phyloP scores from a whole-genome alignment of 2,329 filamentous ascomycete genomes.

The Neophaeococcomyces mojaviensis region DNA sequence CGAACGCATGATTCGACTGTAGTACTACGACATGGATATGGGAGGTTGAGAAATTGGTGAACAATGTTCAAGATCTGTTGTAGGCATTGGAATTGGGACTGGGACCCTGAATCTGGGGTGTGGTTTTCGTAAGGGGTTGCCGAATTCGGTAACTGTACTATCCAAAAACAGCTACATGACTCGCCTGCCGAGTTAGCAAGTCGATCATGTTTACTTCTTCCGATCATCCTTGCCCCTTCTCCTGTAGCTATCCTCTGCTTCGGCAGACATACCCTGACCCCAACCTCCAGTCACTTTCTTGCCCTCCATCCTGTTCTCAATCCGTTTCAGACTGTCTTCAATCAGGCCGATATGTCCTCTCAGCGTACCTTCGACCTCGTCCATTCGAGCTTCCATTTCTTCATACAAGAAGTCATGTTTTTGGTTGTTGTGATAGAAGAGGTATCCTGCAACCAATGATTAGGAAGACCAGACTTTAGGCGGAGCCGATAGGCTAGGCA shows the following conservation, averaged over 20 bases:
- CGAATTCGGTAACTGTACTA: too few relatives aligned
- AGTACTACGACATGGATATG: too few relatives aligned
- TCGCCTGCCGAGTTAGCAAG: too few relatives aligned
- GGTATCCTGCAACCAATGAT: neutral
- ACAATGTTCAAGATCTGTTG: too few relatives aligned
- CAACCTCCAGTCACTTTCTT: slow-evolving; percentile 29
- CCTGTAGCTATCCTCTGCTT: slow-evolving; percentile 25
- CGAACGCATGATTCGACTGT: too few relatives aligned
- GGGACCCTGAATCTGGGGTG: too few relatives aligned
- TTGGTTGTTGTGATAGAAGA: slow-evolving; percentile 1
- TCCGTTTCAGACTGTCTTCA: slow-evolving; percentile 37
- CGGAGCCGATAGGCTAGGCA: neutral
- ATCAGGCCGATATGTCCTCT: slow-evolving; percentile 42
- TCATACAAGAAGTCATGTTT: slow-evolving; percentile 37
- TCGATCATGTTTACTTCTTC: slow-evolving; percentile 1
- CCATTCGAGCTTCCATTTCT: slow-evolving; percentile 42
- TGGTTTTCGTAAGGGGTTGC: too few relatives aligned
- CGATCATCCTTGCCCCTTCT: slow-evolving; percentile 25
- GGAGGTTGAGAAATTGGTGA: too few relatives aligned
- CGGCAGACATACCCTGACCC: slow-evolving; percentile 11
- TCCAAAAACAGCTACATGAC: too few relatives aligned
- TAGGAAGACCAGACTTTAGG: too few relatives aligned
- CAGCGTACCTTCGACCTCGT: slow-evolving; percentile 42
- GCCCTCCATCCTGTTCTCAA: slow-evolving; percentile 35
- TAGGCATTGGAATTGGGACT: too few relatives aligned